Percentiles rank a stretch among this genome's conserved stretches.
Evolutionary conservation across 139 green algal species (phyloP).

Genomic region (Chlorella sp.): DNA sequence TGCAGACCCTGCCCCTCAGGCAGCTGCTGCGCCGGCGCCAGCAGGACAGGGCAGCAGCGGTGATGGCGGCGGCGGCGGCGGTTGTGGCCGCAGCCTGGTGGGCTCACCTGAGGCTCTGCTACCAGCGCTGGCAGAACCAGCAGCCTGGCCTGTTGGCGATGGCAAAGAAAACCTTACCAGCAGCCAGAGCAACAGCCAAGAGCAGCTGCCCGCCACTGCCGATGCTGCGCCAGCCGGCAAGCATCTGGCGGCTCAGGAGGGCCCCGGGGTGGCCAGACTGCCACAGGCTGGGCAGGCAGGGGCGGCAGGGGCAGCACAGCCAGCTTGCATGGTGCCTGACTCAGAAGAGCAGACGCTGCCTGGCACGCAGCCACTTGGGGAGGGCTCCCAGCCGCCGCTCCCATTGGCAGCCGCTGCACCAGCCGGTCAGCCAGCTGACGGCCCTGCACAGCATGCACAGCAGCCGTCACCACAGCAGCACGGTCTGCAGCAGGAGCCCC

Average conservation of each 20-base stretch:
- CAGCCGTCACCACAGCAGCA: too few species aligned
- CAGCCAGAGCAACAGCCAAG: slow-evolving; percentile 40
- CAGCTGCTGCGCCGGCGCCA: not conserved
- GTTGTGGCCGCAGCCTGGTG: too few species aligned
- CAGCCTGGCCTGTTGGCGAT: not conserved
- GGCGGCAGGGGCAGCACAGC: not conserved
- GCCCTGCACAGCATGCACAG: not conserved
- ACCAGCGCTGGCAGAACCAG: not conserved
- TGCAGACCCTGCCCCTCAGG: not conserved
- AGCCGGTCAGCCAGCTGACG: not conserved
- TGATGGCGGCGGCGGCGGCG: too few species aligned
- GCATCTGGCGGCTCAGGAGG: not conserved
- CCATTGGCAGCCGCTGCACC: not conserved
- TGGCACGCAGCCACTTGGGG: slow-evolving; percentile 6
- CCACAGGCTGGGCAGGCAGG: not conserved
- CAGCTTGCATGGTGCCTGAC: not conserved
- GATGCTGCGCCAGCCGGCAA: not conserved
- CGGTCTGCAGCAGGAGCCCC: too few species aligned
- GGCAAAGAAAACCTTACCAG: slow-evolving; percentile 25
- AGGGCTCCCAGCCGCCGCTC: not conserved
- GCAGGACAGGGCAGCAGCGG: not conserved
- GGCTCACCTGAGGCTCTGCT: not conserved
- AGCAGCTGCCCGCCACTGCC: not conserved
- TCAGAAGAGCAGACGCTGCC: slow-evolving; percentile 16
- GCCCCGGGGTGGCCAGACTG: too few species aligned